Conservation (phyloP, 352 stramenopile genomes). For the Phytophthora citrophthora region DNA sequence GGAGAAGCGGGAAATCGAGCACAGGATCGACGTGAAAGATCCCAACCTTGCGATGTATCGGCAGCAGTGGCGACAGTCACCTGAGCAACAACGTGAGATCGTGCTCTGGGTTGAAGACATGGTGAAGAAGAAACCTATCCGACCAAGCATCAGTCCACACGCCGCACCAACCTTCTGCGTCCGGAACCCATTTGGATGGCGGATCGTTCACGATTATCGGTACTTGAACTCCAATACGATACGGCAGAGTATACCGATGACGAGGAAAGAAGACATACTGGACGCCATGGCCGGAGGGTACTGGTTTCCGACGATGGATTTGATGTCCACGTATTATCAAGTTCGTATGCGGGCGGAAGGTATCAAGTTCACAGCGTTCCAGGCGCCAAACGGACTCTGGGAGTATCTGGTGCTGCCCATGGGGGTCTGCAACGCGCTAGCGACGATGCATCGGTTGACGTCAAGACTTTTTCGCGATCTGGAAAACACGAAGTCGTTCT, state of each 20-base stretch:
- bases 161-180: constrained; percentile 24
- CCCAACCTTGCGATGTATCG: constrained; percentile 5
- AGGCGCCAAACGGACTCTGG: too few species aligned
- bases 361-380: too few species aligned
- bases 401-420: too few species aligned
- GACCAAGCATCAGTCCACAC: constrained; percentile 10
- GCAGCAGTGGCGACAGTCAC: constrained; percentile 17
- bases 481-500: constrained; percentile 13
- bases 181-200: not conserved
- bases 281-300: not conserved
- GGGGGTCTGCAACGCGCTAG: not conserved
- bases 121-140: constrained; percentile 4
- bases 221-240: constrained; percentile 4
- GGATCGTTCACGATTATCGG: constrained; percentile 4
- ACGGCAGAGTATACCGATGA: constrained; percentile 4
- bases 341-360: constrained; percentile 15
- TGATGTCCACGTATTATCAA: constrained; percentile 30
- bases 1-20: too few species aligned
- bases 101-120: not conserved
- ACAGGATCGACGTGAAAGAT: not conserved
- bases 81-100: constrained; percentile 21
- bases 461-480: constrained; percentile 1
- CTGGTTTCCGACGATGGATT: constrained; percentile 22
- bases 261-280: not conserved
- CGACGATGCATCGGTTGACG: constrained; percentile 10